Base-by-base conservation (phyloP, 2,329 filamentous ascomycete species). In the Pyricularia grisea region DNA sequence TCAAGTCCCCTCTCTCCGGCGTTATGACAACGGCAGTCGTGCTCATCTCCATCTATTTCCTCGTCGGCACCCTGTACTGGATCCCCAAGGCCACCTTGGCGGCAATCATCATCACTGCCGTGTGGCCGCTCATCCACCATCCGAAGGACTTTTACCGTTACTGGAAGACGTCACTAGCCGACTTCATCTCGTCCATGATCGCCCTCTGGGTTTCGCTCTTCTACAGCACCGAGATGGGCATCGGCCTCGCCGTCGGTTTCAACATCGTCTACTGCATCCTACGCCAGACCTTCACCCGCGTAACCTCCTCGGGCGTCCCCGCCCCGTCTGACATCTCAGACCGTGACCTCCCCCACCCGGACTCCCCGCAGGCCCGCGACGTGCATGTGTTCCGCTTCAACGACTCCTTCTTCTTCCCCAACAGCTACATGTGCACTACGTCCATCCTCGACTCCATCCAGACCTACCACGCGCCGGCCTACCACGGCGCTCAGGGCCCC, bases 91-190 rank as follows among this genome's bases (percentile, higher is more conserved):
- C 88, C 0, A 88, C 86, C 0, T 80, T 90, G 1, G 84, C 88
- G 0, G 88, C 87, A 2, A 89, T 90, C 70, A 89, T 90, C 79
- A 89, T 90, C 72, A 87, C 85, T 70, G 88, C 88, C 6, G 87
- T 90, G 0, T 85, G 85, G 77, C 86, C 87, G 58, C 80, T 90
- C 7, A 86, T 90, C 64, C 84, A 85, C 0, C 82, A 86, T 0
- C 83, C 87, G 0, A 83, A 80, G 2, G 81, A 85, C 11, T 89
- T 90, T 74, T 88, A 88, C 76, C 79, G 81, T 17, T 90, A 87
- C 77, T 90, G 87, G 86, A 85, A 85, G 71, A 86, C 87, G 2
- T 89, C 87, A 0, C 81, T 90, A 3, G 84, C 87, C 17, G 88
- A 90, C 76, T 90, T 90, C 72, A 81, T 88, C 68, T 84, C 86